Conservation (phyloP, 225 moss, liverwort and hornwort species). For the Polytrichum formosum region DNA sequence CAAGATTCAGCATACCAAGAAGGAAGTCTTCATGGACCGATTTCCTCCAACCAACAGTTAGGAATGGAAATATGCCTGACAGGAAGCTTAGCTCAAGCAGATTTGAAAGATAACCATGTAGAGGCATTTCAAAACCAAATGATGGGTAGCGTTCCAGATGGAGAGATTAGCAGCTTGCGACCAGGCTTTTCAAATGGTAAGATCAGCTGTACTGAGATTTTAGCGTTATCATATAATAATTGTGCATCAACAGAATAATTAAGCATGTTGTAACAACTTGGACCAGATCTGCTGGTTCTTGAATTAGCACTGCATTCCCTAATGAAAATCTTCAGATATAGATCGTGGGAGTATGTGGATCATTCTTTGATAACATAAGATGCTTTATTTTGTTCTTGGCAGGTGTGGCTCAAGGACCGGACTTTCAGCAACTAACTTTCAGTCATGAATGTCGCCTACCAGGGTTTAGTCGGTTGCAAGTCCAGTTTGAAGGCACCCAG, state of each 20-base stretch:
- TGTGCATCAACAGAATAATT: too few species aligned
- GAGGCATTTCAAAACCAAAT: conserved; percentile 16
- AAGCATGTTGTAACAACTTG: too few species aligned
- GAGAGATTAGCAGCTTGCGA: conserved; percentile 44
- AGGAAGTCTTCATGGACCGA: conserved; percentile 42
- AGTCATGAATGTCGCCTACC: conserved; percentile 23
- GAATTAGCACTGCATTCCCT: too few species aligned
- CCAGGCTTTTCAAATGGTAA: conserved; percentile 38
- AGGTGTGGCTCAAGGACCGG: conserved; percentile 28
- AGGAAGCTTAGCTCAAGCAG: conserved; percentile 44
- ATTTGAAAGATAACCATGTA: conserved; percentile 27
- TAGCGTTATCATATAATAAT: too few species aligned
- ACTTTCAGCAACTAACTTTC: conserved; percentile 20
- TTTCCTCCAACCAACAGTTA: conserved; percentile 39
- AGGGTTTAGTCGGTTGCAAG: too few species aligned
- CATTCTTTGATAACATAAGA: too few species aligned
- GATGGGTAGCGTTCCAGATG: conserved; percentile 39
- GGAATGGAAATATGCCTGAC: conserved; percentile 39
- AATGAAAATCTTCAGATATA: too few species aligned
- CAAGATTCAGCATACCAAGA: conserved; percentile 55
- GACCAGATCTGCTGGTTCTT: too few species aligned
- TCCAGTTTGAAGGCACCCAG: conserved; percentile 16
- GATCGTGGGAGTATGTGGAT: too few species aligned
- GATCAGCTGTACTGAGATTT: neutral
- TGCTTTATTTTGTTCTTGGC: neutral